These are phyloP conservation scores for Agapanthus africanus DNA, from an alignment of 106 monocot species.

Conservation along the genomic window DNA sequence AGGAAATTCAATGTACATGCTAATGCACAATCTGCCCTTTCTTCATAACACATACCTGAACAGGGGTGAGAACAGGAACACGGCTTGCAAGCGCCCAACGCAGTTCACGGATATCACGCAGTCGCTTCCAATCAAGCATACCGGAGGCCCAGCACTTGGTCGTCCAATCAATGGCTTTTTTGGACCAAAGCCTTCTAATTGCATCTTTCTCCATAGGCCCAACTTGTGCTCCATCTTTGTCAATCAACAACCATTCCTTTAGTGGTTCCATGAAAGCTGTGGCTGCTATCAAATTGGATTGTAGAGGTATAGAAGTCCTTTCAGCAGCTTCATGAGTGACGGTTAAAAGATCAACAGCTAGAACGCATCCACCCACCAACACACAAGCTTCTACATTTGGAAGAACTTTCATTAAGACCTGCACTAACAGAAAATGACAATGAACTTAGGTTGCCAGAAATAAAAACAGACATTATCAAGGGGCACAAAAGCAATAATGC, in stretches of 20 bases:
- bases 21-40: no score
- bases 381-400: conserved; percentile 89
- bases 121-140: conserved; percentile 87
- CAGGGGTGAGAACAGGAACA: conserved; percentile 83
- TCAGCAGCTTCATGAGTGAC: conserved; percentile 91
- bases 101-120: conserved; percentile 96
- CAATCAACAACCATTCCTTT: conserved; percentile 97
- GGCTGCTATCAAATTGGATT: conserved; percentile 95
- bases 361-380: conserved; percentile 90
- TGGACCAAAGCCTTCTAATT: conserved; percentile 84
- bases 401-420: conserved; percentile 88
- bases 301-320: conserved; percentile 88
- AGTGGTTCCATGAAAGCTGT: conserved; percentile 97
- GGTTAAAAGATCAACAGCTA: conserved; percentile 90
- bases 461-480: neutral
- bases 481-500: neutral
- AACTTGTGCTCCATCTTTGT: conserved; percentile 63
- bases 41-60: no score
- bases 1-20: no score
- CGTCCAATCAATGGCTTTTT: conserved; percentile 81
- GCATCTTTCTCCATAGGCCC: conserved; percentile 96
- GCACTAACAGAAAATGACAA: conserved; percentile 12
- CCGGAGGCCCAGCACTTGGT: conserved; percentile 94
- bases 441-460: neutral
- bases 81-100: conserved; percentile 82